Evolutionary conservation across 2,329 filamentous ascomycete genomes (phyloP), one percentile per base, ranked within the genome.

Genomic region (Colletotrichum simmondsii): DNA sequence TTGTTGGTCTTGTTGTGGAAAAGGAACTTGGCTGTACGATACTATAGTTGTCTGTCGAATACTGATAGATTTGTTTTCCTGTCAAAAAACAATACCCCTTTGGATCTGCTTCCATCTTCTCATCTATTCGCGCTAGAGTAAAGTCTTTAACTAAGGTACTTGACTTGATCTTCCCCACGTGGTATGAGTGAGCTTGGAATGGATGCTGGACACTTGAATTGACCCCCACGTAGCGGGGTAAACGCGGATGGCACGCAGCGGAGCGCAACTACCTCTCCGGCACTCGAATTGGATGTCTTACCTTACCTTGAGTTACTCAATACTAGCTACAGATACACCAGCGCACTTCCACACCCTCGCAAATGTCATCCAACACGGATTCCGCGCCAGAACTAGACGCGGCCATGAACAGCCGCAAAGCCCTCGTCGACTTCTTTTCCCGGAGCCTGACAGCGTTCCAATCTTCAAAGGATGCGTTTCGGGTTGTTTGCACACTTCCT

Each of bases 371-470:
- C 30, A 5, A 19, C 12, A 26, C 5, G 5, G 14, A 37, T 37
- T 12, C 35, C 1, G 35, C 35, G 35, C 59, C 24, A 2, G 26
- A 12, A 28, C 60, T 22, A 24, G 19, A 65, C 22, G 22, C 53
- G 67, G 62, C 37, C 53, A 74, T 74, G 68, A 46, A 65, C 28
- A 73, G 76, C 49, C 68, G 77, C 30, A 78, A 78, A 57, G 65
- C 77, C 4, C 77, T 87, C 22, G 61, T 84, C 59, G 77, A 82
- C 12, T 84, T 84, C 75, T 87, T 89, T 77, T 78, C 83, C 5
- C 81, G 82, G 58, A 82, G 86, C 37, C 84, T 90, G 35, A 75
- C 81, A 37, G 78, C 80, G 10, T 89, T 89, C 71, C 84, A 84
- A 56, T 76, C 80, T 8, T 87, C 87, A 0, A 72, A 77, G 32